Percentiles rank a stretch among this genome's conserved stretches.
Conservation (phyloP, 2,329 filamentous ascomycete genomes). For the Dactylellina cionopaga region DNA sequence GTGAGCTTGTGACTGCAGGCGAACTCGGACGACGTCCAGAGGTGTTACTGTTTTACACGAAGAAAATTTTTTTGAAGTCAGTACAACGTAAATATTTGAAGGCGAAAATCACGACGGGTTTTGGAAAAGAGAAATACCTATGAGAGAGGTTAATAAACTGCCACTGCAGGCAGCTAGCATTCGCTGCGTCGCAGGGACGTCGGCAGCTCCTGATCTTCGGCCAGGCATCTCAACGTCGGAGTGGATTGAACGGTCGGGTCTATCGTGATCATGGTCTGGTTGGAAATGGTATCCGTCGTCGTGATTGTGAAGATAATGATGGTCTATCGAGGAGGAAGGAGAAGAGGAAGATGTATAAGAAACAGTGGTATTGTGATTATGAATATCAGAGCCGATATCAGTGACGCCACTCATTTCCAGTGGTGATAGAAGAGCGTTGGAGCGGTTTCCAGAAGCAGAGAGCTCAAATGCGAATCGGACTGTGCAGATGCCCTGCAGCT, state of each 20-base stretch:
- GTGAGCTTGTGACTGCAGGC: conserved; percentile 82
- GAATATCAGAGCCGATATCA: conserved; percentile 13
- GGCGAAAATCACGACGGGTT: conserved; percentile 20
- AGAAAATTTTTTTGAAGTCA: conserved; percentile 7
- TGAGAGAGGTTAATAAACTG: conserved; percentile 85
- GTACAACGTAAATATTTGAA: conserved; percentile 47
- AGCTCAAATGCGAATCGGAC: conserved; percentile 39
- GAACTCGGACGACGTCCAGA: conserved; percentile 94
- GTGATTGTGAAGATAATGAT: conserved; percentile 6
- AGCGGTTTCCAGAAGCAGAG: conserved; percentile 6
- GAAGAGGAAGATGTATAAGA: conserved; percentile 6
- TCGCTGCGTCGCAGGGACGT: conserved; percentile 85
- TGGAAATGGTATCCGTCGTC: conserved; percentile 60
- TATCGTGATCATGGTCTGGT: conserved; percentile 59
- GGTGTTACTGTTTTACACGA: conserved; percentile 77
- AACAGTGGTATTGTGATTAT: conserved; percentile 20
- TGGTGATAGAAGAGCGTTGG: background rate
- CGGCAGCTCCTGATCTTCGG: conserved; percentile 59
- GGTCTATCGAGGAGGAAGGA: conserved; percentile 1
- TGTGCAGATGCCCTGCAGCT: conserved; percentile 42
- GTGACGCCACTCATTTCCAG: conserved; percentile 46
- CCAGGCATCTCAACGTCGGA: conserved; percentile 39
- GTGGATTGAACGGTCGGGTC: conserved; percentile 59
- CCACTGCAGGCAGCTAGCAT: conserved; percentile 94
- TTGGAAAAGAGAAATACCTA: conserved; percentile 70